Evolutionary conservation across 495 filamentous ascomycete genomes (phyloP), one percentile per base, ranked within the genome.

Genomic region (Amphirosellinia nigrospora): DNA sequence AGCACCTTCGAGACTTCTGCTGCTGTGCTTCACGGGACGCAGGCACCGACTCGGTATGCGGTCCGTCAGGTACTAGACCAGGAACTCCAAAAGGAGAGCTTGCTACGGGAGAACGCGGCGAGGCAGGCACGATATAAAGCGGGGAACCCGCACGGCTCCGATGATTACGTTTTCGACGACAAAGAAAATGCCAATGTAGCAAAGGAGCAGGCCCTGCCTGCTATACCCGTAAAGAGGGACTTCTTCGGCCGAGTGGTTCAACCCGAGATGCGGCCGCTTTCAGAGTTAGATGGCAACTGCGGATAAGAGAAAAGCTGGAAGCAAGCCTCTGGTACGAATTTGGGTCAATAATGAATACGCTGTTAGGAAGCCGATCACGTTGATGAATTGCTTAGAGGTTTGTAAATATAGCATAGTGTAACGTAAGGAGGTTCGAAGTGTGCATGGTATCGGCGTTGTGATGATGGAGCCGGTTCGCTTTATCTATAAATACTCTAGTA

Each of bases 281-380:
- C 68, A 9, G 82, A 84, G 65, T 73, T 75, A 38, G 75, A 82
- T 69, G 79, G 76, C n/a, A 81, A 81, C 70, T 75, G 78, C 71
- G 39, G 79, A 74, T 45, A 78, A 76, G 72, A 81, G 56, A 71
- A 78, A 68, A 74, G 75, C 55, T 77, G 70, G 74, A 10, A 73
- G 74, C 23, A 79, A 72, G 4, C 80, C 81, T 55, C 73, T 81
- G 28, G 82, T 55, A 82, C 80, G 26, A 90, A 89, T 96, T 13
- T 99, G 96, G 95, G 90, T 97, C 28, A 97, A 70, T 99, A n/a
- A 91, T 93, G 77, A 96, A 93, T 72, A 98, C 82, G 96, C 96
- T 11, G 96, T 99, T 52, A 88, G 93, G 77, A 98, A 98, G 78
- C 94, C 94, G 4, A 88, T 99, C 70, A 92, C 91, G 46, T 78